Evolutionary conservation across 2,329 filamentous ascomycete species (phyloP).

Genomic region (Penicillium griseofulvum): DNA sequence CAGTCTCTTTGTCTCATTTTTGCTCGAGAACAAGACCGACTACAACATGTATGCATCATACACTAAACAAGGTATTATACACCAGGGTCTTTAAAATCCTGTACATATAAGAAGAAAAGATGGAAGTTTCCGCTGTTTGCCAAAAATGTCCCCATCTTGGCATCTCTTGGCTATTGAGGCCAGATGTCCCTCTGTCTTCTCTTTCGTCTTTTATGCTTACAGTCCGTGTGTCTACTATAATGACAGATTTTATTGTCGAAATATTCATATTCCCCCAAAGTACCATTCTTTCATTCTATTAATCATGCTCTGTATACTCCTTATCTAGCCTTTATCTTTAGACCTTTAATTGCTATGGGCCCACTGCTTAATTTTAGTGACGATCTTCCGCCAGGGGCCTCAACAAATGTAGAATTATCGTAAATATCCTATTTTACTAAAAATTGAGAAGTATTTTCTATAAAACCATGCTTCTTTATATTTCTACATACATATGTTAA

Average conservation of each 20-base stretch:
- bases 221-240: no score
- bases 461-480: neutral
- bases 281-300: no score
- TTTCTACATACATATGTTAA: neutral
- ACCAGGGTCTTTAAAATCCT: neutral
- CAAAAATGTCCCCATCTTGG: neutral
- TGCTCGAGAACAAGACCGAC: no score
- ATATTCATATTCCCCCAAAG: neutral
- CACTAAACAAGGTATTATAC: neutral
- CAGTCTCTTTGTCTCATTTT: no score
- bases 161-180: neutral
- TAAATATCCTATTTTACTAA: neutral
- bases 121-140: neutral
- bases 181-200: neutral
- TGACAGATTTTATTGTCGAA: neutral
- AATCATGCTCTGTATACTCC: no score
- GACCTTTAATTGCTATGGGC: neutral
- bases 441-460: neutral
- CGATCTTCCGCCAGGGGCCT: neutral
- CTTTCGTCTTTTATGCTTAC: neutral
- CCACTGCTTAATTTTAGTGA: neutral
- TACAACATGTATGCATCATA: no score
- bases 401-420: neutral
- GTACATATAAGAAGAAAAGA: neutral
- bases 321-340: no score